Evolutionary conservation across 2,329 filamentous ascomycete species (phyloP), one percentile per base, ranked within the genome.

Genomic region (Cladorrhinum sp.): DNA sequence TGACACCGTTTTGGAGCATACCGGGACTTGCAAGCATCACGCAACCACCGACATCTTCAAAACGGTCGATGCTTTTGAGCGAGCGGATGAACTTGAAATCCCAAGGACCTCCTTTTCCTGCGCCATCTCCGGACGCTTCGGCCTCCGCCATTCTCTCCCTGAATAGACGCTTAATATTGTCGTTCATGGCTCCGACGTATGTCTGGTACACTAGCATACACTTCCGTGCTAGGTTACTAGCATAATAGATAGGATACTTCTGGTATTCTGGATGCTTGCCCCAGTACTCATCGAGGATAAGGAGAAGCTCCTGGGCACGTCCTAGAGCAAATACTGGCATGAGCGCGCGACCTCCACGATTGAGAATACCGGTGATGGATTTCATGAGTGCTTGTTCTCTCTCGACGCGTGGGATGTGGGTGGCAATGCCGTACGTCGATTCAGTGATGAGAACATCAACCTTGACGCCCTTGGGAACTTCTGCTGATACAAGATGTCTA

Each of bases 151-250:
- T 96, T 52, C 92, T 87, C 74, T 96, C 92, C 57, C 90, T 84
- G 76, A 97, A 97, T n/a, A 96, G 84, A 10, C 91, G 86, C 74
- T 96, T 97, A 79, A 99, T 98, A 70, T 97, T 98, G 71, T 98
- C 93, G 73, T 99, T 99, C 95, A 99, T 99, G 58, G 93, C 92
- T 53, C 93, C 92, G 53, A 98, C 92, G 70, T 98, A 99, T 1
- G 95, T 99, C 74, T 98, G 95, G 72, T 99, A 99, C 2, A 98
- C 92, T 27, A 97, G 85, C 95, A 99, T 99, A 77, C 95, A 99
- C 75, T 96, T 95, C 64, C 93, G 83, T 1, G 95, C 95, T 48
- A 98, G 85, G 69, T 96, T 96, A 69, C 91, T 95, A 58, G 96
- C 96, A 74, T 98, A 99, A 78, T 98, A 99, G 64, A 99, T 98